phyloP scores from a whole-genome alignment of 257 asterid genomes.

The Schizonepeta tenuifolia region DNA sequence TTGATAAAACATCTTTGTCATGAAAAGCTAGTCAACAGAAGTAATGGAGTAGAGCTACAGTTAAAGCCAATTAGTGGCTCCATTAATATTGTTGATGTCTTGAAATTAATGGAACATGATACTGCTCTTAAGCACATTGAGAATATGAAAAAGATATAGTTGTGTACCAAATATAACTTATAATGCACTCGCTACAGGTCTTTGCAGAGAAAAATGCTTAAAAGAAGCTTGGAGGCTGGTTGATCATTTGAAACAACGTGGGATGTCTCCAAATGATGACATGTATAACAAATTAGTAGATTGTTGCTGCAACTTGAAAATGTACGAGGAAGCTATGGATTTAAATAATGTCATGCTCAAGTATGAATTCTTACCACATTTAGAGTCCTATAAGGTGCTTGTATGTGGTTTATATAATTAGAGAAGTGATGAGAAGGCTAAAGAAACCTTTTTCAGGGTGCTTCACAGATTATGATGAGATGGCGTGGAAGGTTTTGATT shows the following conservation, averaged over 20 bases:
- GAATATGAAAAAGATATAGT: conserved; percentile 62
- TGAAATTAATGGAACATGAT: conserved; percentile 65
- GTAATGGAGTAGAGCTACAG: conserved; percentile 11
- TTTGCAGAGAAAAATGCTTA: conserved; percentile 68
- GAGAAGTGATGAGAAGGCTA: conserved; percentile 56
- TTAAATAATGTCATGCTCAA: conserved; percentile 53
- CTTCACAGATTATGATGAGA: conserved; percentile 31
- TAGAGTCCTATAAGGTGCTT: conserved; percentile 57
- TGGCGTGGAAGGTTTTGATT: no score
- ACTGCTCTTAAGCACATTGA: conserved; percentile 57
- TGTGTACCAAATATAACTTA: conserved; percentile 54
- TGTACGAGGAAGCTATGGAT: conserved; percentile 53
- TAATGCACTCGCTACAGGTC: conserved; percentile 53
- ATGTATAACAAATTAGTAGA: conserved; percentile 50
- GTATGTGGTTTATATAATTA: conserved; percentile 65
- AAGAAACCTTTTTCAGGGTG: conserved; percentile 49
- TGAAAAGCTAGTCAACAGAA: conserved; percentile 38
- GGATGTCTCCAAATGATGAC: conserved; percentile 52
- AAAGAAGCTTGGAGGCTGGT: conserved; percentile 58
- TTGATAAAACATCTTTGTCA: conserved; percentile 64
- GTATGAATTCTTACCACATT: conserved; percentile 52
- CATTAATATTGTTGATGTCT: conserved; percentile 66
- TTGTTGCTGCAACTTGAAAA: conserved; percentile 63
- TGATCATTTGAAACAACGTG: conserved; percentile 54
- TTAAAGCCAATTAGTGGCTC: conserved; percentile 20